Base-by-base conservation (phyloP, 768 basidiomycete species). In the Amanita molliuscula region DNA sequence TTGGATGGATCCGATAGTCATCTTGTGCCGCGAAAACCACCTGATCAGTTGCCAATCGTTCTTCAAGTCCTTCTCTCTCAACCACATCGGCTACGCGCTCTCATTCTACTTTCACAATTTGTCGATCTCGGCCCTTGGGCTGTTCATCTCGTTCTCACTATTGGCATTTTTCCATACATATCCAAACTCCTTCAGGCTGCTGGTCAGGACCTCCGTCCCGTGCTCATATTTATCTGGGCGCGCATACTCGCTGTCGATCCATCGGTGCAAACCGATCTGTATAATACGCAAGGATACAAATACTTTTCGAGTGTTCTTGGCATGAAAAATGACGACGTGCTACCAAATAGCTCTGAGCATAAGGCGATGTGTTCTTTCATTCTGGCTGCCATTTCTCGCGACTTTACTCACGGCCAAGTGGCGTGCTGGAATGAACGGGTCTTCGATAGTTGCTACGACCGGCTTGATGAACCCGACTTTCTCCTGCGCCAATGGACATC, bases 41-140 rank as follows among this genome's bases (percentile, higher is more conserved):
- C 96, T 9, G 93, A 95, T 59, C 95, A 99, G 59, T 82, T 99
- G 1, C 95, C 96, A 5, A 96, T 98, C 49, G 93, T 99, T 8
- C 79, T 99, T 2, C 96, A 99, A 65, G 94, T 99, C 15, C 79
- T 99, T 28, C 78, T 99, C 7, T 96, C 94, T 4, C 96, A 98
- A 60, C 89, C 90, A 0, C 94, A 98, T 65, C 85, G 96, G 35
- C 80, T 98, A 4, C 83, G 92, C 6, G 96, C 96, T 2, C 82
- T 99, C 53, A 95, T 97, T 55, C 80, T 97, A 20, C 78, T 99
- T 4, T 95, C 93, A 29, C 90, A 94, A 67, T 99, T 98, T 57
- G 92, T 98, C 58, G 96, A 99, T 62, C 79, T 99, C 6, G 96
- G 96, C 0, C 94, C 96, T 10, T 98, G 96, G 95, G 96, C 96